Base-by-base conservation (phyloP, 129 eudicot genomes). In the Escallonia rubra region DNA sequence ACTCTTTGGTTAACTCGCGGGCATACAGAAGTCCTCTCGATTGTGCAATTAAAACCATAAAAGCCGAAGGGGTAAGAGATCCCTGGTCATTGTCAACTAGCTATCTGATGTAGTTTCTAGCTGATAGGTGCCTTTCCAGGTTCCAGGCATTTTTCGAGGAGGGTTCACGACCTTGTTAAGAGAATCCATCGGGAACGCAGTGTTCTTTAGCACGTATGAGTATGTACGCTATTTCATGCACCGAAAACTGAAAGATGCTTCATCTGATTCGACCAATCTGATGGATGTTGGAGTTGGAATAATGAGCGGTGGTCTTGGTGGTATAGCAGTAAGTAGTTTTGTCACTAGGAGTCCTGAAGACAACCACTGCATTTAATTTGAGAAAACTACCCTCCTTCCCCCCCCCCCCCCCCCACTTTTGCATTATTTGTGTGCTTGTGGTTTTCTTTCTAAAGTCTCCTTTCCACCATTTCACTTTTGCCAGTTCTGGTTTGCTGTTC, bases 221-320 rank as follows among this genome's bases (percentile, higher is more conserved):
- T 67, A 86, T 71, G 67, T 81, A 10, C 78, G 95, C 39, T 83
- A 92, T 80, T 60, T 78, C 68, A 79, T 88, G 85, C 96, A 82
- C 62, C 53, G 50, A 63, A 83, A 78, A 57, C 63, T 88, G 46
- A 88, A 83, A 72, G 74, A 67, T 78, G 72, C 81, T 76, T 76
- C 82, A 40, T 34, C 63, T 44, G 77, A 74, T 61, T 66, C 74
- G 66, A 70, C 70, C 68, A 71, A 81, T 72, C 59, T 88, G 73
- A 12, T 69, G 52, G 96, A 92, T 64, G 73, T 86, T 5, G 98
- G 96, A 60, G 68, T 92, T 59, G 96, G 98, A 68, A 82, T 92
- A 61, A 67, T 86, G 78, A 92, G 91, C 58, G 98, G 98, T 64
- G 98, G 98, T 67, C 84, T 92, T 43, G 76, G 95, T 70, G 98